Base-by-base conservation (phyloP, 805 yeast genomes). In the Spathaspora sp. region DNA sequence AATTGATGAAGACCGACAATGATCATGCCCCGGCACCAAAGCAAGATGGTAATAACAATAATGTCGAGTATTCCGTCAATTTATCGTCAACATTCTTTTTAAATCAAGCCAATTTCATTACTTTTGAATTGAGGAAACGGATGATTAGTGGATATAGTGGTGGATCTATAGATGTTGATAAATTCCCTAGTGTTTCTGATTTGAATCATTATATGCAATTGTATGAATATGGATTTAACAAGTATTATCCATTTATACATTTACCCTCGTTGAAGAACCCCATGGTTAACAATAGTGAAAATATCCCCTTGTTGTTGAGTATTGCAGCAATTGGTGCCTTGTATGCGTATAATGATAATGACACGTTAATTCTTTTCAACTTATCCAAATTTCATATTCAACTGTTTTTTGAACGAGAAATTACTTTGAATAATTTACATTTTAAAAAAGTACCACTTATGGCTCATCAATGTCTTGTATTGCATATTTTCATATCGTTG, bases 261-360 rank as follows among this genome's bases (percentile, higher is more conserved):
- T 70, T 87, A 45, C 88, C 89, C 18, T 65, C 79, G 79, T 47
- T 75, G 81, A 54, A 65, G 46, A 66, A 63, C 43, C 71, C 75
- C 1, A 57, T 60, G 64, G 70, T 64, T n/a, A 70, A 71, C 46
- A 67, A 66, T 52, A 72, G 70, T 73, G 69, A 77, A 64, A 63
- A 77, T 67, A 66, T 83, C 63, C 92, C 96, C 1, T 74, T 92
- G 45, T 64, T 89, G 5, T 71, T 91, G 50, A 82, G 96, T 2
- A 87, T 91, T 80, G 87, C 94, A 1, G 86, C 96, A 14, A 81
- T 92, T 52, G 98, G 98, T 43, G 96, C 97, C 0, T 75, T 92
- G 19, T 89, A 88, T 61, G 82, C 89, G 0, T 89, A 87, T 68
- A 91, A 87, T 60, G 87, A 90, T 31, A 70, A 85, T 38, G 88